Conservation (phyloP, 768 basidiomycete species). For the Lentinula guzmanii region DNA sequence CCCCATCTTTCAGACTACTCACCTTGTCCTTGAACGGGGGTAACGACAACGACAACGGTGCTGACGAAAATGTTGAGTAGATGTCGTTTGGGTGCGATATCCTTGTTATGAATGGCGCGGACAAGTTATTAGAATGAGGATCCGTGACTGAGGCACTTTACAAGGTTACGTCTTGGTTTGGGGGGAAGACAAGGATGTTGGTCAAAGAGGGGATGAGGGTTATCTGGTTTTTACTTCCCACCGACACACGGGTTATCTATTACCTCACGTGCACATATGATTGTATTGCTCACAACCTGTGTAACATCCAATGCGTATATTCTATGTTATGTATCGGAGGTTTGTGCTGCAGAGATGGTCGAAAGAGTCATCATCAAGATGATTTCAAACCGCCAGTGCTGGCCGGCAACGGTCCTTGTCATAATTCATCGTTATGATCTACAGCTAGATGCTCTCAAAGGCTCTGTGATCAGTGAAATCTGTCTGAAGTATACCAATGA, state of each 20-base stretch:
- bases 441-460: no score
- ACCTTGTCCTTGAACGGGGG: neutral
- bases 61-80: neutral
- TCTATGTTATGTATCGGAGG: no score
- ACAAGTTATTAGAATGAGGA: neutral
- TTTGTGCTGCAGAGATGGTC: no score
- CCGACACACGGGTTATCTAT: neutral
- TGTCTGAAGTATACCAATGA: no score
- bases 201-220: neutral
- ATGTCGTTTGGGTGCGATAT: neutral
- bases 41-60: neutral
- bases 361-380: no score
- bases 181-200: neutral
- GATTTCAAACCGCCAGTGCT: no score
- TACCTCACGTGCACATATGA: neutral
- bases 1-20: neutral
- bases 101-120: neutral
- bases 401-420: no score
- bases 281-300: neutral
- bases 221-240: neutral
- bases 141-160: neutral
- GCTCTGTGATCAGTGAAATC: no score
- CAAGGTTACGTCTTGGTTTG: neutral
- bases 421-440: no score
- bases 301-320: no score